Evolutionary conservation across 2,329 filamentous ascomycete genomes (phyloP), one percentile per base, ranked within the genome.

Genomic region (Pseudocercospora crystallina): DNA sequence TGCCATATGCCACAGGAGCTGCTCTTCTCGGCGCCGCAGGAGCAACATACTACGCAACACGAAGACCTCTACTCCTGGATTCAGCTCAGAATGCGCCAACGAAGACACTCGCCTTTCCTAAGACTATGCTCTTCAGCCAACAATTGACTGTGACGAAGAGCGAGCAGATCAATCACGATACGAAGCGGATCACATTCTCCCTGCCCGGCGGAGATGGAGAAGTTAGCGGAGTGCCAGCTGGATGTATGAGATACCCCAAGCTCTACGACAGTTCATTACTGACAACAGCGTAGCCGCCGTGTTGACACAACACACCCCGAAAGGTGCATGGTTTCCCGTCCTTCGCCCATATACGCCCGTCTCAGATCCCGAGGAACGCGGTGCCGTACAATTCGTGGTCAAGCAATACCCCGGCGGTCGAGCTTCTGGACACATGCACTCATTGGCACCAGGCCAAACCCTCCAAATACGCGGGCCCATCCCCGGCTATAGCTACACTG

Each of bases 331-430:
- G 73, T 63, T 83, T 3, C 85, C 85, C 0, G 79, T 80, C 1
- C 66, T 84, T 9, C 74, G 85, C 36, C 85, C 85, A 0, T 88
- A 89, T 59, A 87, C 84, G 0, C 85, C 85, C 0, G 73, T 86
- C 44, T 82, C 74, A 56, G 67, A 75, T 36, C 69, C 64, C 79
- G 80, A 82, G 33, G 73, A 82, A 33, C 73, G 75, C 2, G 85
- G 84, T 5, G 73, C 73, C 49, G 60, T 89, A 5, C 83, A 87
- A 8, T 71, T 89, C 13, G 71, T 88, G 39, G 77, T 89, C 11
- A 89, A 89, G 68, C 74, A 79, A 50, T 89, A 89, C 61, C 84
- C 84, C 2, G 70, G 78, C 44, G 86, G 86, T 54, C 82, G 81
- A 68, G 79, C 80, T 36, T 85, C 81, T 60, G 77, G 74, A 0